Conservation (phyloP, 352 stramenopile species). For the Phytophthora rubi region DNA sequence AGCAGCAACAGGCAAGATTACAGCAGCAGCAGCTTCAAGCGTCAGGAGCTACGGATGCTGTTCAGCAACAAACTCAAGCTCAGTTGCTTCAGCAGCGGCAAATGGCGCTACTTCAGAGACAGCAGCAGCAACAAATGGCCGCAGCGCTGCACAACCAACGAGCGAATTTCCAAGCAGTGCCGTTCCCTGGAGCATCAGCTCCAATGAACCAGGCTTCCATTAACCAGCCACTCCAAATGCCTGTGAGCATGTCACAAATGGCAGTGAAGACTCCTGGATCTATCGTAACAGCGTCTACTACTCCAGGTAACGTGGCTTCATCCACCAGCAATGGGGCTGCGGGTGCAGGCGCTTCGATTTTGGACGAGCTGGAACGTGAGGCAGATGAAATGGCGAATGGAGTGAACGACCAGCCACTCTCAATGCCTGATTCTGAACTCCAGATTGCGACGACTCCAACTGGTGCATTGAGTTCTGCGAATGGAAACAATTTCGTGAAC, state of each 20-base stretch:
- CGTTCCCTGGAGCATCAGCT: slow-evolving; percentile 51
- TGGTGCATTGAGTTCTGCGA: slow-evolving; percentile 34
- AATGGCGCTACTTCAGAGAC: slow-evolving; percentile 63
- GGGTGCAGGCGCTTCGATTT: slow-evolving; percentile 58
- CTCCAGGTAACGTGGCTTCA: slow-evolving; percentile 15
- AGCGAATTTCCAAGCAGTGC: slow-evolving; percentile 67
- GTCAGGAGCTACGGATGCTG: slow-evolving; percentile 46
- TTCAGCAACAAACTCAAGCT: slow-evolving; percentile 52
- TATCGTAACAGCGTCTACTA: slow-evolving; percentile 28
- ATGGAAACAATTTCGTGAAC: slow-evolving; percentile 36
- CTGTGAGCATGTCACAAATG: slow-evolving; percentile 53
- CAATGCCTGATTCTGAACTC: slow-evolving; percentile 84
- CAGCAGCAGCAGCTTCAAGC: slow-evolving; percentile 44
- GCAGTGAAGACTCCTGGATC: slow-evolving; percentile 28
- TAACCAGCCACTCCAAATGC: slow-evolving; percentile 69
- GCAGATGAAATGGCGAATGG: slow-evolving; percentile 89
- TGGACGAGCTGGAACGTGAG: slow-evolving; percentile 87
- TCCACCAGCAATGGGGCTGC: slow-evolving; percentile 31
- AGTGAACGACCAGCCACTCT: slow-evolving; percentile 79
- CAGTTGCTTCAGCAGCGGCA: slow-evolving; percentile 68
- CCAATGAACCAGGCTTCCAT: slow-evolving; percentile 40
- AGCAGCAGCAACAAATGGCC: slow-evolving; percentile 80
- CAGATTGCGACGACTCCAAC: slow-evolving; percentile 51
- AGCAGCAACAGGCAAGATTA: slow-evolving; percentile 58
- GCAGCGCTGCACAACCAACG: slow-evolving; percentile 75